Evolutionary conservation across 768 basidiomycete species (phyloP).

Genomic region (Macrocybe gigantea): DNA sequence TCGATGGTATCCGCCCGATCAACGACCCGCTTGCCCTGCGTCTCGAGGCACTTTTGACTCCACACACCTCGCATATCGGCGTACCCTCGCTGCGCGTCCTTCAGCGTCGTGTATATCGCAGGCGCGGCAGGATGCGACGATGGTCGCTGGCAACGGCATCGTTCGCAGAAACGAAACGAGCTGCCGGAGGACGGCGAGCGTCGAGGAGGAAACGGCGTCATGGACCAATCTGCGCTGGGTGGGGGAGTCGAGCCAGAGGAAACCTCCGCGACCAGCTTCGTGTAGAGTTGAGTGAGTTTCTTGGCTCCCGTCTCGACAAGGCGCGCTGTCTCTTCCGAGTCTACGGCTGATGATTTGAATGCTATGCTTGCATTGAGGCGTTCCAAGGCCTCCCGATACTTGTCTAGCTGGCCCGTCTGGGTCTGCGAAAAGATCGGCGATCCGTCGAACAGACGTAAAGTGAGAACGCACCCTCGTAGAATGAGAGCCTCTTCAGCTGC

Average conservation of each 20-base stretch:
- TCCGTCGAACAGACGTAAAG: neutral
- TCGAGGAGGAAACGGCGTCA: conserved; percentile 45
- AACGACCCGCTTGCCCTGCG: conserved; percentile 60
- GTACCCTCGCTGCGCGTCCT: conserved; percentile 76
- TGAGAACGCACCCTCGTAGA: conserved; percentile 56
- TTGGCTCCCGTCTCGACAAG: conserved; percentile 80
- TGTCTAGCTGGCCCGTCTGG: conserved; percentile 62
- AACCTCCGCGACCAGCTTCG: conserved; percentile 83
- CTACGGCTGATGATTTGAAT: conserved; percentile 59
- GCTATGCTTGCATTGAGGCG: conserved; percentile 76
- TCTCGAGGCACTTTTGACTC: conserved; percentile 70
- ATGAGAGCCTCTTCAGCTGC: conserved; percentile 77
- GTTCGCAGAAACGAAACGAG: conserved; percentile 66
- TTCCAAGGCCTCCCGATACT: conserved; percentile 69
- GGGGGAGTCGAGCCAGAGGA: conserved; percentile 70
- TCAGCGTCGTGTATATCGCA: conserved; percentile 56
- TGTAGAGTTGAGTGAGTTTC: conserved; percentile 76
- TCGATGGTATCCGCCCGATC: conserved; percentile 69
- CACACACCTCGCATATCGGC: conserved; percentile 84
- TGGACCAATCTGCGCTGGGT: conserved; percentile 50
- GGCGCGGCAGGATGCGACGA: conserved; percentile 72
- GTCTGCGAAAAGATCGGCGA: conserved; percentile 33
- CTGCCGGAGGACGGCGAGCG: conserved; percentile 51
- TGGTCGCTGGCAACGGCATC: conserved; percentile 76
- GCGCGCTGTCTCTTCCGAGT: conserved; percentile 57